phyloP scores from a whole-genome alignment of 345 rosid genomes.

The Eucalyptus viminalis region DNA sequence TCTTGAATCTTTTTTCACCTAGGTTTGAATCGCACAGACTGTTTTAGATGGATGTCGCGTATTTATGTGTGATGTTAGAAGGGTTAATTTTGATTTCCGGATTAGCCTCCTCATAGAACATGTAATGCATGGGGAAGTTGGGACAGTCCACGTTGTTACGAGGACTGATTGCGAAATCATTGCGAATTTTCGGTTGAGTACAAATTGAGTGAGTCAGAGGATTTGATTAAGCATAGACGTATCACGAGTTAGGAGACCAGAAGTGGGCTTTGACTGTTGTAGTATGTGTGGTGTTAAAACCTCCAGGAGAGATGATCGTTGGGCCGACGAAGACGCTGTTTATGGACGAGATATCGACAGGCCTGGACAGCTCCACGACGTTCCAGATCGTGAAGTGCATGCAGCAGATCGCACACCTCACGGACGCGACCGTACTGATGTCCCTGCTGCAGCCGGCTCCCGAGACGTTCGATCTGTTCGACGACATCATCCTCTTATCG shows the following conservation, averaged over 20 bases:
- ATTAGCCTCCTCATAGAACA: background rate
- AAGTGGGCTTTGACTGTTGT: background rate
- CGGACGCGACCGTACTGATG: constrained; percentile 65
- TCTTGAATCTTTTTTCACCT: background rate
- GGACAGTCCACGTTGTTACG: background rate
- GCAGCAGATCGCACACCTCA: constrained; percentile 67
- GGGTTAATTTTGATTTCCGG: background rate
- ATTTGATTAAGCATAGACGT: background rate
- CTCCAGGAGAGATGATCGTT: constrained; percentile 89
- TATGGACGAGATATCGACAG: constrained; percentile 98
- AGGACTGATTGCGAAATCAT: background rate
- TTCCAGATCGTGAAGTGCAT: constrained; percentile 81
- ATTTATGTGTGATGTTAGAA: background rate
- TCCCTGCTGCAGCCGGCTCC: constrained; percentile 92
- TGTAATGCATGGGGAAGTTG: background rate
- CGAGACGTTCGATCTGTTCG: constrained; percentile 82
- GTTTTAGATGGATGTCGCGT: background rate
- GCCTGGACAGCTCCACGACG: constrained; percentile 88
- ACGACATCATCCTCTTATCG: constrained; percentile 62
- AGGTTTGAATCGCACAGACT: background rate
- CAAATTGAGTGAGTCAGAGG: background rate
- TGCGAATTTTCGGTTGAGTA: background rate
- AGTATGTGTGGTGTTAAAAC: background rate
- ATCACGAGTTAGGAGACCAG: background rate
- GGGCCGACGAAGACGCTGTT: constrained; percentile 83